Base-by-base conservation (phyloP, 441 rosid species). In the Biscutella laevigata region DNA sequence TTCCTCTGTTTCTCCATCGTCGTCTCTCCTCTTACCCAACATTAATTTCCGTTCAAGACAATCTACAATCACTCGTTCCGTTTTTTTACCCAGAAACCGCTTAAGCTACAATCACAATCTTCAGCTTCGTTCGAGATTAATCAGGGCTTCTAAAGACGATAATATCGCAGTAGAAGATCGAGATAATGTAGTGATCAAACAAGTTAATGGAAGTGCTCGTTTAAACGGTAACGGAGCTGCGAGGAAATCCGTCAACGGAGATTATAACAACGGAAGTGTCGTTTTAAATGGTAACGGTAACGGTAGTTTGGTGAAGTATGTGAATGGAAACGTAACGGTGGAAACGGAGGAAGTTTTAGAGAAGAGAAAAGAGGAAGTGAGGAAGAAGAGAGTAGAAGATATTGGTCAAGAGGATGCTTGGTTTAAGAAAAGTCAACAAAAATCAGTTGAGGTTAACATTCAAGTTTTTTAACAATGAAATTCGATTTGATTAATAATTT, bases 331-430 rank as follows among this genome's bases (percentile, higher is more conserved):
- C 15, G 71, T 22, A 11, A 72, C 24, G 40, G 71, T 42, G 57
- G 69, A 49, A 19, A 69, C 43, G 14, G 71, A 43, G 60, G 65
- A 36, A 27, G 69, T 53, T 7, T 28, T 67, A 28, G 9, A 56
- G 56, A 61, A 35, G 64, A 64, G 46, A 29, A 55, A 38, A 37
- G 83, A 78, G 65, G 82, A 73, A 56, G 74, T 65, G 47, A 76
- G 95, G 82, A 74, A 79, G 75, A 88, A 73, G 79, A 79, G 94
- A 61, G 78, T 92, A 5, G 99, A 92, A 66, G 89, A 88, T 62
- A 84, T 92, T 27, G 96, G 96, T 57, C 81, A 79, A 71, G 99
- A 92, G 50, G 95, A 88, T 6, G 95, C 94, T n/a, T 88, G 96
- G 96, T 92, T 92, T 72, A 88, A 84, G 72, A 62, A 50, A 3